phyloP scores from a whole-genome alignment of 495 filamentous ascomycete species.

The Recurvomyces mirabilis region DNA sequence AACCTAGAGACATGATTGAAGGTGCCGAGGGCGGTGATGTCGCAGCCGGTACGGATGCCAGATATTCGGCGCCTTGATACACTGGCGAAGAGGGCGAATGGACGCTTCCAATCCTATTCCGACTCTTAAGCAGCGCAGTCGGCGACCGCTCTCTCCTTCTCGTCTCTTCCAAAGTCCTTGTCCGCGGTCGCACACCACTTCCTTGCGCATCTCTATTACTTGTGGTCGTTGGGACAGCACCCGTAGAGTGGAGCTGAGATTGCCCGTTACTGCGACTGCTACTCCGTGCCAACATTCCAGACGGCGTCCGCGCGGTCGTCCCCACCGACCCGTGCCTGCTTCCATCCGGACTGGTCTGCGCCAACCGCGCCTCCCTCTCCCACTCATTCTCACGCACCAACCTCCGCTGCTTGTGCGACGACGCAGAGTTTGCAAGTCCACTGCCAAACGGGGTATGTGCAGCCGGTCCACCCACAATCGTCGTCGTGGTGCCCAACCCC shows the following conservation, averaged over 20 bases:
- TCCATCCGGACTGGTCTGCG: not conserved
- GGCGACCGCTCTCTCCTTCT: conserved; percentile 26
- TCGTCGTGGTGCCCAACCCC: conserved; percentile 8
- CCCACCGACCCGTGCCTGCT: conserved; percentile 7
- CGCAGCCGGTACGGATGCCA: conserved; percentile 16
- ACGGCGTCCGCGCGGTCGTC: not conserved
- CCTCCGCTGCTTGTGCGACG: conserved; percentile 1
- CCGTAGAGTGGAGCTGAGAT: not conserved
- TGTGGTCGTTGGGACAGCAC: not conserved
- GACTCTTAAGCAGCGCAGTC: conserved; percentile 22
- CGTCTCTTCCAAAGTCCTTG: conserved; percentile 32
- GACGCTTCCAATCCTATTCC: conserved; percentile 33
- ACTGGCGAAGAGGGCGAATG: conserved; percentile 10
- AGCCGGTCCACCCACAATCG: conserved; percentile 9
- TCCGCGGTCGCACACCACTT: conserved; percentile 25
- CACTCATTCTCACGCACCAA: conserved; percentile 9
- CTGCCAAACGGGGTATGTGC: not conserved
- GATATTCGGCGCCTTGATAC: conserved; percentile 17
- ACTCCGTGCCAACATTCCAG: conserved; percentile 15
- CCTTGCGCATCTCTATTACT: conserved; percentile 7
- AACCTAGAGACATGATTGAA: conserved; percentile 9
- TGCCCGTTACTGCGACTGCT: conserved; percentile 13
- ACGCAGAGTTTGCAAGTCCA: not conserved
- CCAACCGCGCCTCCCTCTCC: conserved; percentile 11
- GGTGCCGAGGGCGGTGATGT: conserved; percentile 16